phyloP scores from a whole-genome alignment of 164 flowering plant species.

The Umbellularia californica region DNA sequence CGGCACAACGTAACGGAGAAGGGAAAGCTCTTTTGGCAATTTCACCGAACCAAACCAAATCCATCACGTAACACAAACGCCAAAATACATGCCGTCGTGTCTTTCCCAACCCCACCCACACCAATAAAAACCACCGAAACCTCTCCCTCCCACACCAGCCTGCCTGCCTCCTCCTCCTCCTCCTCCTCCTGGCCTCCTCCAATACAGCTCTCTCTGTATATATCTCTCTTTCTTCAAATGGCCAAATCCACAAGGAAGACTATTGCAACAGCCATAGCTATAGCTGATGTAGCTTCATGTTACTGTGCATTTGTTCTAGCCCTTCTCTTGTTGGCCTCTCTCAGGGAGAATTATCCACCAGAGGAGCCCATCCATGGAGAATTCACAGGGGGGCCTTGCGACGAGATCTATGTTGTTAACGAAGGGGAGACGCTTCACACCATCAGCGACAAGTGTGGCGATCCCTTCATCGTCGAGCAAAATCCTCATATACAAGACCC shows the following conservation, averaged over 20 bases:
- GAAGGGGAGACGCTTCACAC: conserved; percentile 37
- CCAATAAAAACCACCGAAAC: not conserved
- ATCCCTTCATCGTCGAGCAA: conserved; percentile 30
- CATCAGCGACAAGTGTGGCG: conserved; percentile 28
- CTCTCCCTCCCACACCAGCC: not conserved
- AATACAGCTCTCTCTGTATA: not conserved
- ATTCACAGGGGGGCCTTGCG: conserved; percentile 18
- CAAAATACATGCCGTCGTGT: not conserved
- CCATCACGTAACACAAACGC: not conserved
- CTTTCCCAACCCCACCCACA: not conserved
- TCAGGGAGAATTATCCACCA: conserved; percentile 3
- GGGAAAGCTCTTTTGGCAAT: not conserved
- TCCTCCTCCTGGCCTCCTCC: not conserved
- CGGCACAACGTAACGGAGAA: not conserved
- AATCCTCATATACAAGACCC: conserved; percentile 35
- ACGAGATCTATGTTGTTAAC: conserved; percentile 31
- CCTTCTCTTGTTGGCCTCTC: conserved; percentile 11
- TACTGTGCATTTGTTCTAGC: conserved; percentile 10
- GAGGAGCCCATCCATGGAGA: not conserved
- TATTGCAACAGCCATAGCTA: not conserved
- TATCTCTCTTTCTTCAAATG: not conserved
- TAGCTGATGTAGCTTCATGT: conserved; percentile 12
- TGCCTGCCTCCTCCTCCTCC: not conserved
- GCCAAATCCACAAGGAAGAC: not conserved
- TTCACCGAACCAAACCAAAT: not conserved